Conservation (phyloP, 2,329 filamentous ascomycete genomes). For the Aschersonia sp. region DNA sequence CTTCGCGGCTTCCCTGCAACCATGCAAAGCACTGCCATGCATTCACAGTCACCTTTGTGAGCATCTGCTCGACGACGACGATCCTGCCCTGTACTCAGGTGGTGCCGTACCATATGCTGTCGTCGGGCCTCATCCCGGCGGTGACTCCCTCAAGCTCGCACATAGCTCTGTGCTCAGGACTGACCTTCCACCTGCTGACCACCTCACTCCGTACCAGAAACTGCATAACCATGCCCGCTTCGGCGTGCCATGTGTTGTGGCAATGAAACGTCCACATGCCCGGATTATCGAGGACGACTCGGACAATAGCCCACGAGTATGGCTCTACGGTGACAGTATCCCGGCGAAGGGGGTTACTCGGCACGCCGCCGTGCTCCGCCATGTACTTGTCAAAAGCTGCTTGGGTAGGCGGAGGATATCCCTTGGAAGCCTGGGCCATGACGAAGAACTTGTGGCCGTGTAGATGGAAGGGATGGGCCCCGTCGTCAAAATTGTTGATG, state of each 20-base stretch:
- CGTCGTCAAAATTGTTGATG: constrained; percentile 45
- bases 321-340: constrained; percentile 36
- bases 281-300: constrained; percentile 41
- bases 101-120: constrained; percentile 21
- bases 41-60: not conserved
- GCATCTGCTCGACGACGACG: not conserved
- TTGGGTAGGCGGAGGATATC: constrained; percentile 17
- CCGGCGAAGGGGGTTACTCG: constrained; percentile 18
- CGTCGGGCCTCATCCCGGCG: constrained; percentile 17
- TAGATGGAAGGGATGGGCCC: constrained; percentile 32
- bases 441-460: constrained; percentile 46
- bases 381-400: constrained; percentile 12
- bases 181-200: constrained; percentile 12
- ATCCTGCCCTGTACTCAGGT: constrained; percentile 6
- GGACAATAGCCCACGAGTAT: constrained; percentile 38
- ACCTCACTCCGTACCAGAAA: constrained; percentile 23
- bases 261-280: constrained; percentile 45
- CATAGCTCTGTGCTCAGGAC: constrained; percentile 10
- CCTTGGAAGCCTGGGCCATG: constrained; percentile 14
- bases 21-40: too few species aligned
- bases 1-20: too few species aligned
- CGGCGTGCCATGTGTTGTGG: constrained; percentile 43
- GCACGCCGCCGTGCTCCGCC: constrained; percentile 6
- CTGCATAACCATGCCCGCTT: constrained; percentile 45
- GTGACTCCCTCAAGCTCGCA: constrained; percentile 15